Evolutionary conservation across 2,329 filamentous ascomycete species (phyloP).

Genomic region (Paecilomyces variotii): DNA sequence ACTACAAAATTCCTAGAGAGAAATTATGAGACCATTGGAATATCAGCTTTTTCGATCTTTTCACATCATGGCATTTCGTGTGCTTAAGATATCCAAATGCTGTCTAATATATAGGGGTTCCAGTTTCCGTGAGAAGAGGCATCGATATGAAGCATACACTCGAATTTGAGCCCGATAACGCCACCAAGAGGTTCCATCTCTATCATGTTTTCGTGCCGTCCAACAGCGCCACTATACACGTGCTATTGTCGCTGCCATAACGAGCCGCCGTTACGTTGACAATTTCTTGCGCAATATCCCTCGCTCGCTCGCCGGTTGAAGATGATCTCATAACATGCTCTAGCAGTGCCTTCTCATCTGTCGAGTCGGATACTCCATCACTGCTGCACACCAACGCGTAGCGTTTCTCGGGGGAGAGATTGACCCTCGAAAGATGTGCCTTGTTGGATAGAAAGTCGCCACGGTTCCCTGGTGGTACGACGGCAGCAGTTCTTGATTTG

Average conservation of each 20-base stretch:
- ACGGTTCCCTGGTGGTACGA: constrained; percentile 10
- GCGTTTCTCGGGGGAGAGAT: constrained; percentile 14
- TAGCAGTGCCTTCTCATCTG: constrained; percentile 20
- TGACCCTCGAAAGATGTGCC: constrained; percentile 18
- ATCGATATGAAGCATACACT: neutral
- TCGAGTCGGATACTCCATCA: constrained; percentile 23
- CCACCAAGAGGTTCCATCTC: neutral
- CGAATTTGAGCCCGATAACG: neutral
- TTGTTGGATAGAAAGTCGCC: constrained; percentile 26
- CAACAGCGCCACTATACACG: constrained; percentile 24
- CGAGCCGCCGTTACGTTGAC: constrained; percentile 11
- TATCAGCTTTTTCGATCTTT: neutral
- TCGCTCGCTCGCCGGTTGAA: constrained; percentile 19
- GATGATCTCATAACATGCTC: constrained; percentile 23
- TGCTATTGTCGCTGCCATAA: constrained; percentile 22
- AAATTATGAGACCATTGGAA: neutral
- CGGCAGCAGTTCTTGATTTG: constrained; percentile 12
- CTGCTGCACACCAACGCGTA: constrained; percentile 23
- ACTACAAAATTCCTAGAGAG: neutral
- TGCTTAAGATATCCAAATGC: neutral
- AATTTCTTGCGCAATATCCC: constrained; percentile 22
- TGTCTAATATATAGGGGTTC: neutral
- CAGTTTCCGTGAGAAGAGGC: neutral
- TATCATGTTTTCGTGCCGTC: constrained; percentile 18
- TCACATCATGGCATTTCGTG: neutral